Conservation (phyloP, 306 rosid species). For the Malus sylvestris region DNA sequence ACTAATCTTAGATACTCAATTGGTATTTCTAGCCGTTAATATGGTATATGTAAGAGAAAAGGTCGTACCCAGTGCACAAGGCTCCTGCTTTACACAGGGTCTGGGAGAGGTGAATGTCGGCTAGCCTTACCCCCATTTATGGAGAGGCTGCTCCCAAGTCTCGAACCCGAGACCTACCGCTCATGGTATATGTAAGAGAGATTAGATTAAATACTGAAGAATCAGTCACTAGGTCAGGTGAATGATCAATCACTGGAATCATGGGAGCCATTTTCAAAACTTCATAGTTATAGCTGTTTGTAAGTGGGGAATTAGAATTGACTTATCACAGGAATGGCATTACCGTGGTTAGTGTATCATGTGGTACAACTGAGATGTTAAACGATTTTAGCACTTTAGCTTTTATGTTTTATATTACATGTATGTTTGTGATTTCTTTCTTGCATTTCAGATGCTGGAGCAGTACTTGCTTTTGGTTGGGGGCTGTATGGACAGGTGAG, state of each 20-base stretch:
- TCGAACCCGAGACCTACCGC: too few relatives aligned
- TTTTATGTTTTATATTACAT: constrained; percentile 6
- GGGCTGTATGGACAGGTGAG: constrained; percentile 96
- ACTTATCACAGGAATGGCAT: neutral
- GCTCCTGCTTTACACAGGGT: too few relatives aligned
- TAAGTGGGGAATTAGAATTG: neutral
- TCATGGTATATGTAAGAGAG: neutral
- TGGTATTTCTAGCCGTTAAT: neutral
- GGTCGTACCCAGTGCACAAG: too few relatives aligned
- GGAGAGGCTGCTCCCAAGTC: too few relatives aligned
- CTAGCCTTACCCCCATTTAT: too few relatives aligned
- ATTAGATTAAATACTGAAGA: neutral
- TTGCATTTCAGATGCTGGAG: constrained; percentile 73
- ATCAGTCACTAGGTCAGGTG: neutral
- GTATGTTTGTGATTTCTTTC: neutral
- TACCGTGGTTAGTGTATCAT: neutral
- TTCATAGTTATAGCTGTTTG: neutral
- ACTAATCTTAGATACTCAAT: neutral
- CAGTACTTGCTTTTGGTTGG: constrained; percentile 87
- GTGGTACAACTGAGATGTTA: constrained; percentile 1
- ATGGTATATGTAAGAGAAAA: neutral
- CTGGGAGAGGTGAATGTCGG: too few relatives aligned
- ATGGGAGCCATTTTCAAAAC: neutral
- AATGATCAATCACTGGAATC: neutral
- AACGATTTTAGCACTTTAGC: neutral